phyloP scores from a whole-genome alignment of 495 filamentous ascomycete genomes.

The Podospora tetraspora region DNA sequence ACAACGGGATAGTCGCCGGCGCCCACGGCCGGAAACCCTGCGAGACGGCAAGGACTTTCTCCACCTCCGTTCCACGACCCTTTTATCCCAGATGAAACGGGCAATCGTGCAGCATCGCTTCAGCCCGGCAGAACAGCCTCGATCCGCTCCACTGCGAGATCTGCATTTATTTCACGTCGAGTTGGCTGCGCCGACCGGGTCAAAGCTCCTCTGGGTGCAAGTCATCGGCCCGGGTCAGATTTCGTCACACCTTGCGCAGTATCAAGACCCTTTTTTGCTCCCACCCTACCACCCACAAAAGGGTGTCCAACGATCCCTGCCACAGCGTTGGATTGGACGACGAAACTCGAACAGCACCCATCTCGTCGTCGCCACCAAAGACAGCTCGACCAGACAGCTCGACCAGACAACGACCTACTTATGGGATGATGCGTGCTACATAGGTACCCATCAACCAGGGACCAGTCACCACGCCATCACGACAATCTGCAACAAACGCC shows the following conservation, averaged over 20 bases:
- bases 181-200: slow-evolving; percentile 6
- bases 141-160: slow-evolving; percentile 15
- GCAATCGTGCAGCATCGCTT: slow-evolving; percentile 30
- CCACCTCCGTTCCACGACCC: slow-evolving; percentile 21
- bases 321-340: not conserved
- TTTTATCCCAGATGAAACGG: slow-evolving; percentile 33
- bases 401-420: not conserved
- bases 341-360: not conserved
- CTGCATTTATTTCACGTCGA: slow-evolving; percentile 7
- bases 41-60: slow-evolving; percentile 25
- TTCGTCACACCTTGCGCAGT: not conserved
- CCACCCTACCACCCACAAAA: not conserved
- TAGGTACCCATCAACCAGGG: not conserved
- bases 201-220: slow-evolving; percentile 11
- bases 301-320: not conserved
- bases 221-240: slow-evolving; percentile 7
- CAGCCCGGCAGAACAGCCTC: slow-evolving; percentile 25
- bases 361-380: not conserved
- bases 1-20: slow-evolving; percentile 4
- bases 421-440: not conserved
- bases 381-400: not conserved
- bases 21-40: slow-evolving; percentile 16
- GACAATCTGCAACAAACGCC: not conserved
- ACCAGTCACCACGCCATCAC: slow-evolving; percentile 10
- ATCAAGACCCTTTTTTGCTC: slow-evolving; percentile 2